phyloP scores from a whole-genome alignment of 164 flowering plant species.

The Paratinospora sagittata region DNA sequence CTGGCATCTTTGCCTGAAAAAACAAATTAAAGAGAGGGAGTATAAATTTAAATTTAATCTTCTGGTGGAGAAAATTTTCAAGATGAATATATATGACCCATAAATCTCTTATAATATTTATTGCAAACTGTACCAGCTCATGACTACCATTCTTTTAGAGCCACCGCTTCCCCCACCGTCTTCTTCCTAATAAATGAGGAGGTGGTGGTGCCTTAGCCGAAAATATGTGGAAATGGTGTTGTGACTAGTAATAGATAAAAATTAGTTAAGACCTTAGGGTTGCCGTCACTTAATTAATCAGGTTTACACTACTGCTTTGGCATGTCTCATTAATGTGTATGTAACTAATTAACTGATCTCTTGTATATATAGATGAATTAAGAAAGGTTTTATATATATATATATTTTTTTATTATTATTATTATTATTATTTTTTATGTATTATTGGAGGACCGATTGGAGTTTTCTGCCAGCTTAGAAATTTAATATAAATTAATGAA shows the following conservation, averaged over 20 bases:
- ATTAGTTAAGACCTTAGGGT: too few species aligned
- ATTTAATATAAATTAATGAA: too few species aligned
- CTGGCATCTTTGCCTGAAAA: too few species aligned
- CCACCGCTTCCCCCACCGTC: constrained; percentile 9
- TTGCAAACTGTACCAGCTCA: constrained; percentile 21
- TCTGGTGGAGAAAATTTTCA: not conserved
- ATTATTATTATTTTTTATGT: not conserved
- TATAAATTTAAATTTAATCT: too few species aligned
- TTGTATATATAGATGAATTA: not conserved
- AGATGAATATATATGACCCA: constrained; percentile 3
- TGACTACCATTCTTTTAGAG: constrained; percentile 20
- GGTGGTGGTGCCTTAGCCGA: not conserved
- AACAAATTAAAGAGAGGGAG: too few species aligned
- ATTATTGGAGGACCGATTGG: too few species aligned
- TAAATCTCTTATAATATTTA: constrained; percentile 20
- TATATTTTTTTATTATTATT: not conserved
- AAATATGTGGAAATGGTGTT: not conserved
- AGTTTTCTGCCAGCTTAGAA: too few species aligned
- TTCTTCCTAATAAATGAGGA: constrained; percentile 6
- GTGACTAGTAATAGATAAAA: not conserved
- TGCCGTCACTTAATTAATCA: too few species aligned
- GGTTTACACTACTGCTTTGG: too few species aligned
- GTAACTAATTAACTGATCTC: too few species aligned
- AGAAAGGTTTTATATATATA: not conserved
- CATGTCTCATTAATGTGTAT: too few species aligned